Evolutionary conservation across 2,329 filamentous ascomycete genomes (phyloP).

Genomic region (Sclerotiophoma versabilis): DNA sequence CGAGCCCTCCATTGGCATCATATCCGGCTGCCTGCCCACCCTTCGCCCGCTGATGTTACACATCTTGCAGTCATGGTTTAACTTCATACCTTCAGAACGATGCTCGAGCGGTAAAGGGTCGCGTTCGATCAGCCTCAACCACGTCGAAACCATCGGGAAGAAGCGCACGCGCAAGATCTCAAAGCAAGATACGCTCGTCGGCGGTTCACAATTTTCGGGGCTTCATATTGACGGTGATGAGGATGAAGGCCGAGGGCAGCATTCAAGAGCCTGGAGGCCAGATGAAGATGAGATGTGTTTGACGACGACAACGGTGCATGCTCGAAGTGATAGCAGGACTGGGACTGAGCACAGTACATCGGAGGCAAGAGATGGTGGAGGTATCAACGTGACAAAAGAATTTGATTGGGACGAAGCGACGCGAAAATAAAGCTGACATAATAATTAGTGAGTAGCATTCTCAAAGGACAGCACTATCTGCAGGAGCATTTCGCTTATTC

Average conservation of each 20-base stretch:
- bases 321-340: conserved; percentile 13
- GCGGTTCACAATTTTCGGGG: conserved; percentile 19
- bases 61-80: conserved; percentile 18
- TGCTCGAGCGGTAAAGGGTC: conserved; percentile 15
- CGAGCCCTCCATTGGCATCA: conserved; percentile 37
- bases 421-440: too few relatives aligned
- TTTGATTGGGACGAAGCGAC: conserved; percentile 31
- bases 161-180: conserved; percentile 30
- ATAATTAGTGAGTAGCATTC: too few relatives aligned
- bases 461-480: too few relatives aligned
- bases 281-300: conserved; percentile 34
- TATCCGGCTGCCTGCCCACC: conserved; percentile 34
- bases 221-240: conserved; percentile 6
- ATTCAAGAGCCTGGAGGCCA: conserved; percentile 23
- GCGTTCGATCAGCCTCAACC: conserved; percentile 13
- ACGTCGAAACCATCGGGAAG: conserved; percentile 33
- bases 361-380: conserved; percentile 7
- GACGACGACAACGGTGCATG: conserved; percentile 24
- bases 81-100: conserved; percentile 16
- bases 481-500: too few relatives aligned
- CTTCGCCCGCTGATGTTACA: conserved; percentile 30
- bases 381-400: conserved; percentile 26
- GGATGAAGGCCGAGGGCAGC: neutral
- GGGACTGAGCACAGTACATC: neutral
- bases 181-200: conserved; percentile 25